phyloP scores from a whole-genome alignment of 805 yeast genomes.

The Candida germanica region DNA sequence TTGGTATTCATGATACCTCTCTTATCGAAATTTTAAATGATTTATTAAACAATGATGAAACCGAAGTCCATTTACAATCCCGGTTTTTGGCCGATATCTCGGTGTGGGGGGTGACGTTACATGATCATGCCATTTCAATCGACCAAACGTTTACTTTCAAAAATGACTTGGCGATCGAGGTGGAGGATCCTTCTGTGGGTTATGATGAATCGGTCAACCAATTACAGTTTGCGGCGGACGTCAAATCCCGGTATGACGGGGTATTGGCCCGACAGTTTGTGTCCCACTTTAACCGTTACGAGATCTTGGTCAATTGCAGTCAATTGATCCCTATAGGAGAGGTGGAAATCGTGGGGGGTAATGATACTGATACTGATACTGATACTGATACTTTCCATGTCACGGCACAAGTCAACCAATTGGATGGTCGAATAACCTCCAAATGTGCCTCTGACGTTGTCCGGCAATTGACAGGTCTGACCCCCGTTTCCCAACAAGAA shows the following conservation, averaged over 20 bases:
- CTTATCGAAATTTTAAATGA: conserved; percentile 14
- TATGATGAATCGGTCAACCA: conserved; percentile 1
- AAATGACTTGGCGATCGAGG: conserved; percentile 5
- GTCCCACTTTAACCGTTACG: conserved; percentile 3
- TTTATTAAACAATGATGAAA: conserved; percentile 12
- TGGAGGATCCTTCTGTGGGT: background rate
- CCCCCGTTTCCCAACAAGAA: background rate
- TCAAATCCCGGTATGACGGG: background rate
- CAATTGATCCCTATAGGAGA: background rate
- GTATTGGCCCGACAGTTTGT: conserved; percentile 1
- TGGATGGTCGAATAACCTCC: background rate
- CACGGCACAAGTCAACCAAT: background rate
- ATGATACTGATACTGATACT: background rate
- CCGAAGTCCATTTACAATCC: conserved; percentile 22
- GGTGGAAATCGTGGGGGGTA: background rate
- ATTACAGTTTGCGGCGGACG: background rate
- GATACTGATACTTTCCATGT: background rate
- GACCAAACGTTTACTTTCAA: conserved; percentile 13
- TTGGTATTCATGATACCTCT: conserved; percentile 10
- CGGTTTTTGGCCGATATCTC: conserved; percentile 17
- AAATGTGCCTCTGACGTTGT: conserved; percentile 1
- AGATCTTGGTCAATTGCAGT: conserved; percentile 3
- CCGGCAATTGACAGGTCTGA: background rate
- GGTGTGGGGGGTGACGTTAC: conserved; percentile 16
- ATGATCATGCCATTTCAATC: conserved; percentile 8